These are phyloP conservation scores for Elymus sibiricus DNA, from an alignment of 176 grass and related monocot species.

Conservation along the genomic window DNA sequence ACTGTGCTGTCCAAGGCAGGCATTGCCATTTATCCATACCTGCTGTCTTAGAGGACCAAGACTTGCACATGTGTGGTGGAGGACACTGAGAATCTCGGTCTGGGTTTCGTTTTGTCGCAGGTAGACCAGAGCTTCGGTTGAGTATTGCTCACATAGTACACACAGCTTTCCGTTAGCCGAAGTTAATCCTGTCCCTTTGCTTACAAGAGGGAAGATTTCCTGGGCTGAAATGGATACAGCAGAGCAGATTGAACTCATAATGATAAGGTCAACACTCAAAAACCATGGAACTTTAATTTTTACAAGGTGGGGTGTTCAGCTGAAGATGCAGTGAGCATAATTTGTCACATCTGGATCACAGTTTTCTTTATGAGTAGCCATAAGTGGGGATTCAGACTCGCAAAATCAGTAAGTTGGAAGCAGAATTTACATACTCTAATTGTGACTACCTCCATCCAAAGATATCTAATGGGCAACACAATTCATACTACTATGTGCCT, in stretches of 20 bases:
- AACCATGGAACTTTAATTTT: neutral
- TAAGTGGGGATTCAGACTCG: neutral
- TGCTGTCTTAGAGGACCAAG: conserved; percentile 49
- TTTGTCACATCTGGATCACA: neutral
- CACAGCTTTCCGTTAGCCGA: conserved; percentile 42
- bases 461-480: neutral
- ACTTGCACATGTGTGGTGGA: conserved; percentile 40
- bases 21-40: conserved; percentile 27
- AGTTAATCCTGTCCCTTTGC: conserved; percentile 10
- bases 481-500: neutral
- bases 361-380: neutral
- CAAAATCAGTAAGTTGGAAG: neutral
- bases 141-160: conserved; percentile 63
- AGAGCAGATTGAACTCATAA: neutral
- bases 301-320: neutral
- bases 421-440: neutral
- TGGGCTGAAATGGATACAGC: conserved; percentile 35
- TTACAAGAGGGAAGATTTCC: conserved; percentile 8
- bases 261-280: neutral
- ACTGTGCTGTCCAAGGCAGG: neutral
- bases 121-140: conserved; percentile 38
- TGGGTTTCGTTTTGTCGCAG: conserved; percentile 64
- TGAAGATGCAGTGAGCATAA: neutral
- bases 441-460: neutral
- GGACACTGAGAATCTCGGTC: conserved; percentile 51